Conservation (phyloP, 2,329 filamentous ascomycete species). For the Neonectria neomacrospora region DNA sequence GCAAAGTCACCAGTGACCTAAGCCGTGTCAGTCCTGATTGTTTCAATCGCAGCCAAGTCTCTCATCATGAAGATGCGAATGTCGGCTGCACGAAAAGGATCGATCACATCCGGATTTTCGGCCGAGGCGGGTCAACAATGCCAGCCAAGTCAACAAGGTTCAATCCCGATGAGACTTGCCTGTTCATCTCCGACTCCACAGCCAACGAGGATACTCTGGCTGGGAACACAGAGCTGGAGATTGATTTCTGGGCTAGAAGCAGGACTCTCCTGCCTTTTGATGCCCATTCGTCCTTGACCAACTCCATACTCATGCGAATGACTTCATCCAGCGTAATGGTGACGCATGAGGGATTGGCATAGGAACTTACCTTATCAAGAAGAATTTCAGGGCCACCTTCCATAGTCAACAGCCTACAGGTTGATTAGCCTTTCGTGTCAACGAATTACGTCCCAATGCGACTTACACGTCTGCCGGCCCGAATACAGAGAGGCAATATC, state of each 20-base stretch:
- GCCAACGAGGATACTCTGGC: slow-evolving; percentile 54
- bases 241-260: slow-evolving; percentile 70
- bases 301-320: slow-evolving; percentile 61
- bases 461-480: slow-evolving; percentile 22
- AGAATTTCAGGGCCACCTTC: slow-evolving; percentile 83
- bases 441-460: too few relatives aligned
- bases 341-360: slow-evolving; percentile 66
- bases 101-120: slow-evolving; percentile 75
- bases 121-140: slow-evolving; percentile 81
- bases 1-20: slow-evolving; percentile 81
- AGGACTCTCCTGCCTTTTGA: slow-evolving; percentile 75
- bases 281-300: slow-evolving; percentile 75
- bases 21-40: neutral
- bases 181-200: slow-evolving; percentile 63
- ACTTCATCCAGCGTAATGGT: slow-evolving; percentile 58
- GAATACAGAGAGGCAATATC: slow-evolving; percentile 23
- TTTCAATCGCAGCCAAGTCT: neutral
- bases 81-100: slow-evolving; percentile 74
- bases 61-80: slow-evolving; percentile 81
- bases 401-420: slow-evolving; percentile 70
- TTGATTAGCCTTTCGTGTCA: slow-evolving; percentile 12
- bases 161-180: slow-evolving; percentile 66
- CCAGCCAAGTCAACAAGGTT: slow-evolving; percentile 79
- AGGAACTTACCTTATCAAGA: slow-evolving; percentile 69
- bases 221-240: slow-evolving; percentile 55